phyloP scores from a whole-genome alignment of 306 rosid genomes.

The Acacia acuminata region DNA sequence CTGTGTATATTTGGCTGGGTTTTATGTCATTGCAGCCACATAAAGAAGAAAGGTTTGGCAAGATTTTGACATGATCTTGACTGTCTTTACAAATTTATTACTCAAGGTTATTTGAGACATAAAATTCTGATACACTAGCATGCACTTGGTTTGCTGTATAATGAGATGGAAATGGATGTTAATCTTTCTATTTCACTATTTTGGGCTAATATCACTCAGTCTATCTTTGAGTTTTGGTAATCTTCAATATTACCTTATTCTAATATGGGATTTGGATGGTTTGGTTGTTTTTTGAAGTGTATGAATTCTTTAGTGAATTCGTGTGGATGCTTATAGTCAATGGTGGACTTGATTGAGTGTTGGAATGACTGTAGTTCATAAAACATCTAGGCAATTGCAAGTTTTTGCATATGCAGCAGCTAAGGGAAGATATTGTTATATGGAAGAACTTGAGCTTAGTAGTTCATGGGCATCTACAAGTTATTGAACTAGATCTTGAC shows the following conservation, averaged over 20 bases:
- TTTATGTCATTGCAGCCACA: conserved; percentile 98
- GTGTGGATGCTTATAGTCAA: neutral
- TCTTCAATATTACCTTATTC: neutral
- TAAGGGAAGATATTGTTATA: conserved; percentile 4
- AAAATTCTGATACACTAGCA: neutral
- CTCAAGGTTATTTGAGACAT: conserved; percentile 2
- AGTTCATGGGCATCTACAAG: conserved; percentile 9
- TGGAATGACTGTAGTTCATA: conserved; percentile 8
- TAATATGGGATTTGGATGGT: neutral
- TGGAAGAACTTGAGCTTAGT: conserved; percentile 11
- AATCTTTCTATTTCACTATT: neutral
- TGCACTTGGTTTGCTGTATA: conserved; percentile 6
- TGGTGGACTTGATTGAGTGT: conserved; percentile 5
- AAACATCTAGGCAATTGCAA: conserved; percentile 5
- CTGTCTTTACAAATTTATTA: conserved; percentile 22
- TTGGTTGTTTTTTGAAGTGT: neutral
- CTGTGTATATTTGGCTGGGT: conserved; percentile 83
- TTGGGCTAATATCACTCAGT: neutral
- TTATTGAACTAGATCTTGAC: neutral
- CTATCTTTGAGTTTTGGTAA: neutral
- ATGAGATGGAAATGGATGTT: conserved; percentile 26
- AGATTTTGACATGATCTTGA: conserved; percentile 15
- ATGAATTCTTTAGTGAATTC: neutral
- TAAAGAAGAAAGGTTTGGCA: conserved; percentile 89
- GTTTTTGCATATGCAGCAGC: conserved; percentile 8